Percentiles rank a stretch among this genome's conserved stretches.
These are phyloP conservation scores for Chaetomium globosum DNA, from an alignment of 2,329 filamentous ascomycete genomes.

Conservation along the genomic window DNA sequence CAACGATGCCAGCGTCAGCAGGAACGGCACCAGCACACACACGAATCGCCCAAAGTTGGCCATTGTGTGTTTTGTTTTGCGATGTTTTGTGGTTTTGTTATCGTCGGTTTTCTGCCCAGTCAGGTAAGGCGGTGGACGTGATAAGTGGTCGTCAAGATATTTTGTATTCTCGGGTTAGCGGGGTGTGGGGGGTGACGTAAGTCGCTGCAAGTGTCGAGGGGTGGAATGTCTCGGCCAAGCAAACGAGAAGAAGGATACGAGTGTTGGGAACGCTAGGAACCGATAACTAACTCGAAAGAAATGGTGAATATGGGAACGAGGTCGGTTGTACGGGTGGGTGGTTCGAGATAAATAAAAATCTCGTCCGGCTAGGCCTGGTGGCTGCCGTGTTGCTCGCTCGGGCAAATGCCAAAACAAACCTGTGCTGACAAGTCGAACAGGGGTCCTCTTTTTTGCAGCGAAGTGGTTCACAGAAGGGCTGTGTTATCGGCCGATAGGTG, in stretches of 20 bases:
- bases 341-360: slow-evolving; percentile 25
- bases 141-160: not conserved
- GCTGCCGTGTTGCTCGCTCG: not conserved
- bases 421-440: slow-evolving; percentile 21
- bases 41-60: slow-evolving; percentile 68
- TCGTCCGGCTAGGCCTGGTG: not conserved
- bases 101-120: not conserved
- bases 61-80: slow-evolving; percentile 35
- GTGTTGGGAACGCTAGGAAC: not conserved
- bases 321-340: not conserved
- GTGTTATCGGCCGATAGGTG: slow-evolving; percentile 20
- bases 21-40: slow-evolving; percentile 86
- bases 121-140: not conserved
- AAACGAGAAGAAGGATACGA: not conserved
- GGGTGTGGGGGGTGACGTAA: slow-evolving; percentile 11
- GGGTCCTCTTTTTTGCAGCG: slow-evolving; percentile 3
- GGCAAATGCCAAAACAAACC: slow-evolving; percentile 9
- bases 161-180: not conserved
- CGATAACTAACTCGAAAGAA: not conserved
- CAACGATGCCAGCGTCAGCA: slow-evolving; percentile 75
- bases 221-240: not conserved
- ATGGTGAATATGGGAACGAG: not conserved
- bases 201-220: not conserved
- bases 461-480: slow-evolving; percentile 7
- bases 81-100: not conserved